These are phyloP conservation scores for Fusarium sambucinum DNA, from an alignment of 2,329 filamentous ascomycete species.

Conservation along the genomic window DNA sequence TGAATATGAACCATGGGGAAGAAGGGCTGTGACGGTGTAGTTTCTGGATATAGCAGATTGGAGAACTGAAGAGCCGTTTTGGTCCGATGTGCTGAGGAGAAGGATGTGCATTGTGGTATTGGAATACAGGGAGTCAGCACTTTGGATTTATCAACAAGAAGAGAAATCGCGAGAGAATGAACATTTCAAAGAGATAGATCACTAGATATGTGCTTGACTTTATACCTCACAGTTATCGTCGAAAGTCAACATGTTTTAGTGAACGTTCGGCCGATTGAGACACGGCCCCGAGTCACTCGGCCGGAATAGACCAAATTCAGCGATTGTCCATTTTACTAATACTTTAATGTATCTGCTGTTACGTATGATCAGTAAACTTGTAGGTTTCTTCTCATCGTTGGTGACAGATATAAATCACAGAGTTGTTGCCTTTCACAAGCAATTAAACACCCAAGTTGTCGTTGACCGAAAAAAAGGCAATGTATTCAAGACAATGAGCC, in stretches of 20 bases:
- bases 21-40: constrained; percentile 58
- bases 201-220: neutral
- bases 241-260: neutral
- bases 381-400: neutral
- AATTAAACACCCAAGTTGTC: constrained; percentile 5
- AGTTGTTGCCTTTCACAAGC: constrained; percentile 1
- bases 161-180: neutral
- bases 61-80: constrained; percentile 60
- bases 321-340: neutral
- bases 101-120: constrained; percentile 52
- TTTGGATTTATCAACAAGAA: neutral
- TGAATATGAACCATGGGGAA: neutral
- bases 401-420: neutral
- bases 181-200: neutral
- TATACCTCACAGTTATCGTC: constrained; percentile 23
- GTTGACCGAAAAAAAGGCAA: constrained; percentile 23
- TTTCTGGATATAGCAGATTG: constrained; percentile 54
- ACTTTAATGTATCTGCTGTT: neutral
- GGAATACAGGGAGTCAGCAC: neutral
- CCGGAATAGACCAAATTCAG: constrained; percentile 11
- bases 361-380: neutral
- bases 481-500: constrained; percentile 17
- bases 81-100: constrained; percentile 61
- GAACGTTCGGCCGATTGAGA: constrained; percentile 43
- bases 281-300: constrained; percentile 39